Conservation (phyloP, 1,139 yeast genomes). For the Blastobotrys aristatus region DNA sequence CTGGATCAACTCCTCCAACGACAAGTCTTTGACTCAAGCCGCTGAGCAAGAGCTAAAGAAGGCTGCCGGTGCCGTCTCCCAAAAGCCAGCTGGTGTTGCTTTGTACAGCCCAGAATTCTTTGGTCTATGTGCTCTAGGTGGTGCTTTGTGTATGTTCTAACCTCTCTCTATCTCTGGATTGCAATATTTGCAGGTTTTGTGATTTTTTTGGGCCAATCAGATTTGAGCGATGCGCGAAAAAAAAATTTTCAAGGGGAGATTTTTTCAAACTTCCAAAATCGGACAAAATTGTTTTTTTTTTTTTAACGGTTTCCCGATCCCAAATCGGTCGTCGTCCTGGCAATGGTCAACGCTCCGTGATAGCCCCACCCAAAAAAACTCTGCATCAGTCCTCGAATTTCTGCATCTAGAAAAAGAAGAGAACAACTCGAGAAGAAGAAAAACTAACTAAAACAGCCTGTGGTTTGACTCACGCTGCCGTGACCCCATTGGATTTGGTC, state of each 20-base stretch:
- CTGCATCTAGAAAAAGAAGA: neutral
- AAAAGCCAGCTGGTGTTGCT: slow-evolving; percentile 38
- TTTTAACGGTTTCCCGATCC: neutral
- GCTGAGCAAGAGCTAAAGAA: slow-evolving; percentile 23
- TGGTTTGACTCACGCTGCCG: slow-evolving; percentile 92
- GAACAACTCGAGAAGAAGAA: neutral
- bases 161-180: too few species aligned
- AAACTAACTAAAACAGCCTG: slow-evolving; percentile 51
- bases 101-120: slow-evolving; percentile 69
- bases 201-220: too few species aligned
- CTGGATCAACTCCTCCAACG: slow-evolving; percentile 35
- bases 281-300: neutral
- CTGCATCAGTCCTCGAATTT: too few species aligned
- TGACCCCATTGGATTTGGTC: slow-evolving; percentile 88
- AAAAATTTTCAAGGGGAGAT: neutral
- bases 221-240: too few species aligned
- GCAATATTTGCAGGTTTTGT: too few species aligned
- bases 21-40: slow-evolving; percentile 31
- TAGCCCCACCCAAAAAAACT: too few species aligned
- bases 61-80: slow-evolving; percentile 18
- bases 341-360: too few species aligned
- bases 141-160: slow-evolving; percentile 45
- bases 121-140: slow-evolving; percentile 83
- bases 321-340: too few species aligned
- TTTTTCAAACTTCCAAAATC: neutral